Conservation (phyloP, 176 grass and related monocot genomes). For the Triticum aestivum region DNA sequence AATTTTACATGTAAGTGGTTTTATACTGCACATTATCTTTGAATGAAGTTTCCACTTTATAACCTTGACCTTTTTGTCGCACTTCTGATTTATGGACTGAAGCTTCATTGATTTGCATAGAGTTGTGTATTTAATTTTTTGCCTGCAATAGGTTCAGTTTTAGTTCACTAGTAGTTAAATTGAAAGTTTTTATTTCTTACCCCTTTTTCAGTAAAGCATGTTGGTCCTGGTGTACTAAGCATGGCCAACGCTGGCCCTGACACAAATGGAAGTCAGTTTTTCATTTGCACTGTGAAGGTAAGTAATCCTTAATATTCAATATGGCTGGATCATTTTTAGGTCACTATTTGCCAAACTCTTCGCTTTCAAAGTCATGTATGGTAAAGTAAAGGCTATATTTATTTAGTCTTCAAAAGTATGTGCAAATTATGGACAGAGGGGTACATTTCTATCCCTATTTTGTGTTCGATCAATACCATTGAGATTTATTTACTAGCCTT, state of each 20-base stretch:
- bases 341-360: conserved; percentile 8
- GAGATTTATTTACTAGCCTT: not conserved
- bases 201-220: conserved; percentile 62
- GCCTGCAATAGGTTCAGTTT: not conserved
- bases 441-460: not conserved
- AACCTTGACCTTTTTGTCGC: not conserved
- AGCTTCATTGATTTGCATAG: not conserved
- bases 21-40: not conserved
- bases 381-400: not conserved
- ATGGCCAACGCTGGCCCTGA: conserved; percentile 74
- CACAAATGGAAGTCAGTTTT: conserved; percentile 76
- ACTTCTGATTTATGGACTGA: conserved; percentile 10
- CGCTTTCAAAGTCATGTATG: not conserved
- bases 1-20: conserved; percentile 58
- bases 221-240: conserved; percentile 60
- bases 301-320: not conserved
- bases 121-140: not conserved
- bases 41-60: not conserved
- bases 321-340: not conserved
- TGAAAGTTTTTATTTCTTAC: not conserved
- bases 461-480: not conserved
- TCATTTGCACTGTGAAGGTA: conserved; percentile 71
- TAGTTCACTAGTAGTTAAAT: conserved; percentile 17
- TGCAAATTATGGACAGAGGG: not conserved
- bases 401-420: not conserved